A percentile compares a stretch with the other conserved stretches of the same genome.
Conservation (phyloP, 352 stramenopile genomes). For the Saprolegnia parasitica region DNA sequence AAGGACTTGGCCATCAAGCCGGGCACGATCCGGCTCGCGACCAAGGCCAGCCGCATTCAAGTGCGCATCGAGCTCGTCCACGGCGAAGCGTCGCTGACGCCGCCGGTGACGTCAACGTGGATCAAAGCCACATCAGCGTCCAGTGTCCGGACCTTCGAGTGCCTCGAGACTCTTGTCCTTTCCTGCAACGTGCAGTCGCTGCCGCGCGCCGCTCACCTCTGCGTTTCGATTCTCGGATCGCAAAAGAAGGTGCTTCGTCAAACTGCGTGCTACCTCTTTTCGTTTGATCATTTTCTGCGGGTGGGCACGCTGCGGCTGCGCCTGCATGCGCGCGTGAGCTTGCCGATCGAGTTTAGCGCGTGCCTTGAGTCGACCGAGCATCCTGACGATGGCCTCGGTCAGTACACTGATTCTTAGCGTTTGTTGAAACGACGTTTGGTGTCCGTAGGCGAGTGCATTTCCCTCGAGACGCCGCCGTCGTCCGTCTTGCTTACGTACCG, state of each 20-base stretch:
- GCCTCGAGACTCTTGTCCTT: background rate
- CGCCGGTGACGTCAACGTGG: background rate
- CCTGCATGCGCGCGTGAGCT: background rate
- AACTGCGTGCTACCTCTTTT: constrained; percentile 14
- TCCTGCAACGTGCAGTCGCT: constrained; percentile 16
- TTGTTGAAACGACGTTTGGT: too few relatives aligned
- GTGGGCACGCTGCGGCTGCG: background rate
- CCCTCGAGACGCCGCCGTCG: background rate
- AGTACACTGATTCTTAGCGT: too few relatives aligned
- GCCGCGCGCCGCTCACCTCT: constrained; percentile 15
- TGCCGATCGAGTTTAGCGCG: constrained; percentile 21
- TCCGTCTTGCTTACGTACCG: constrained; percentile 23
- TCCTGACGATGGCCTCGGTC: background rate
- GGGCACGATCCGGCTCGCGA: background rate
- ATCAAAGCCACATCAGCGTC: background rate
- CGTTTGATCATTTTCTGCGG: constrained; percentile 23
- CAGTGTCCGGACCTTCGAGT: constrained; percentile 3
- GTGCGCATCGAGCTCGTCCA: constrained; percentile 12
- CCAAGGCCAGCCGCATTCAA: background rate
- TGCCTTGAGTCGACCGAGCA: background rate
- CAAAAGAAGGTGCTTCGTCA: background rate
- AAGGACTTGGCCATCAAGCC: constrained; percentile 4
- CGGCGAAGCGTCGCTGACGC: constrained; percentile 10
- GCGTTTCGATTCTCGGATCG: background rate
- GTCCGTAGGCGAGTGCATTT: too few relatives aligned